Base-by-base conservation (phyloP, 2,329 filamentous ascomycete species). In the Trichoderma sp. region DNA sequence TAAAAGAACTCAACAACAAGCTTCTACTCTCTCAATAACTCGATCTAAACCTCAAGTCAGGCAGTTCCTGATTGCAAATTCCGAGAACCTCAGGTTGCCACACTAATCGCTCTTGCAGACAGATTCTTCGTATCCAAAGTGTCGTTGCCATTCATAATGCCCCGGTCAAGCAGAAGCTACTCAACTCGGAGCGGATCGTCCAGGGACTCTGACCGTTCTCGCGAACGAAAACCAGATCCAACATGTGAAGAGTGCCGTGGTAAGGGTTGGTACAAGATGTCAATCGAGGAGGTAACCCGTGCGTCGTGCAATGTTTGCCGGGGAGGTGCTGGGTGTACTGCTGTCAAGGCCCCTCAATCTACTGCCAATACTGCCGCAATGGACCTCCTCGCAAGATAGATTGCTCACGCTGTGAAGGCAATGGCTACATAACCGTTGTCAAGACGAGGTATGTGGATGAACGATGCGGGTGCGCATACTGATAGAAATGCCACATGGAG, bases 241-340 rank as follows among this genome's bases (percentile, higher is more conserved):
- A 75, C 56, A 2, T 75, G 72, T 29, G 72, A 75, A 75, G 72
- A 75, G 1, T 75, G 72, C 53, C 11, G 33, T n/a, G 72, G 72
- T n/a, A 68, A 12, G 9, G 72, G 72, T 16, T 50, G n/a, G 24
- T 75, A 29, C 16, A 68, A 38, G 64, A 18, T 50, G 9, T 4
- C n/a, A 5, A 38, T 5, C 0, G 27, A 68, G 29, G 64, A 67
- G 29, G 29, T 4, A 24, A 35, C 41, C 21, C 24, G 5, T 5
- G 63, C 45, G 5, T 27, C 63, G 11, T 75, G 72, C 53, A 69
- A 63, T n/a, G 63, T 67, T 16, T 75, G 72, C 38, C 24, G 29
- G 72, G 64, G 9, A 35, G 64, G 18, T 6, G 64, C 14, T 68
- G 64, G 72, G 35, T 53, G 11, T 38, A 60, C 11, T 75, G 72